These are phyloP conservation scores for Komagataella kurtzmanii DNA, from an alignment of 805 yeast genomes.

Conservation along the genomic window DNA sequence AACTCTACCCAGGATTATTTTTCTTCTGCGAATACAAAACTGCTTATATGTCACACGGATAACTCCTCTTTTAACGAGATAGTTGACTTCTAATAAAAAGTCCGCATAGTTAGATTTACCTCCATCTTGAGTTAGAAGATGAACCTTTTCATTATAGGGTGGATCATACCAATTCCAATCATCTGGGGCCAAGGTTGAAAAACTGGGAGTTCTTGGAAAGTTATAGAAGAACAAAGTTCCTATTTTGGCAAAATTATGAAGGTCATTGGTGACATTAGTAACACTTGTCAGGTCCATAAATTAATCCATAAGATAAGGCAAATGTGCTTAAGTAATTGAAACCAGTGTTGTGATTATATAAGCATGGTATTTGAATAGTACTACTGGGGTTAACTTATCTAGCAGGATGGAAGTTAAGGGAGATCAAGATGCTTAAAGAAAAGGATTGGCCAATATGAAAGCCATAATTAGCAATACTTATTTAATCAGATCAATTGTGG, in stretches of 20 bases:
- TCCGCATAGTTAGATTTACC: slow-evolving; percentile 8
- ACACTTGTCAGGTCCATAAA: not conserved
- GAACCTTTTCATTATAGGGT: slow-evolving; percentile 17
- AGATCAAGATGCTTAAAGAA: no score
- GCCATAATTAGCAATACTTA: no score
- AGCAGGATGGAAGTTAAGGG: no score
- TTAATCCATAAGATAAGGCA: not conserved
- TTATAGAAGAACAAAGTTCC: slow-evolving; percentile 34
- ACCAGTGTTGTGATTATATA: not conserved
- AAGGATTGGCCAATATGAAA: no score
- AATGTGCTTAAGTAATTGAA: not conserved
- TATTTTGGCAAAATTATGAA: slow-evolving; percentile 24
- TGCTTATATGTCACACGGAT: slow-evolving; percentile 30
- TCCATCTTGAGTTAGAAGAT: not conserved
- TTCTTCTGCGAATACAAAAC: slow-evolving; percentile 7
- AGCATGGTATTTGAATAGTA: not conserved
- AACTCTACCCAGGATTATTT: slow-evolving; percentile 19
- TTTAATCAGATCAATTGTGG: no score
- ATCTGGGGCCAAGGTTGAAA: slow-evolving; percentile 23
- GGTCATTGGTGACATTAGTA: slow-evolving; percentile 23
- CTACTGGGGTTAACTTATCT: no score
- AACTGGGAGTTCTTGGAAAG: slow-evolving; percentile 25
- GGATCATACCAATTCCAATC: slow-evolving; percentile 49
- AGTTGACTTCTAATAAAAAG: slow-evolving; percentile 23
- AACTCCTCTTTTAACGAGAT: slow-evolving; percentile 26